Percentiles rank a stretch among this genome's conserved stretches.
Conservation (phyloP, 2,329 filamentous ascomycete genomes). For the Xylaria sp. region DNA sequence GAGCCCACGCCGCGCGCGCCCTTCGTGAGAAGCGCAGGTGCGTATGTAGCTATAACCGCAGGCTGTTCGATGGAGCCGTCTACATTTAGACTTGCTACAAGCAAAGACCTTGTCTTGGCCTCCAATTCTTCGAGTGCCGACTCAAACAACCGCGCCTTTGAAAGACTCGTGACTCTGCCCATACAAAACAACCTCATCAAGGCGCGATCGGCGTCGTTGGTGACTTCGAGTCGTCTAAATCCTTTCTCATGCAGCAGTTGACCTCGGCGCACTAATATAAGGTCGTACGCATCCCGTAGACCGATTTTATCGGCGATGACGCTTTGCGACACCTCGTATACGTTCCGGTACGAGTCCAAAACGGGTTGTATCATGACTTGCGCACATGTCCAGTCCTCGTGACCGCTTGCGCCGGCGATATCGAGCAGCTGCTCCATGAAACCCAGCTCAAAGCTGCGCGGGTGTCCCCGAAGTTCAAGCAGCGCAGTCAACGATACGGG, state of each 20-base stretch:
- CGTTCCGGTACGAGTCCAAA: conserved; percentile 41
- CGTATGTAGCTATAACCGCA: conserved; percentile 47
- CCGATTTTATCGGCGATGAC: conserved; percentile 36
- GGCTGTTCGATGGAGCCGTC: conserved; percentile 43
- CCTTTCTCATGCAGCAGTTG: conserved; percentile 36
- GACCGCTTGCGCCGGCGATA: conserved; percentile 46
- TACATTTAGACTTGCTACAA: conserved; percentile 43
- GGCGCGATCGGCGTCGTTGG: conserved; percentile 39
- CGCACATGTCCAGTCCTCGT: conserved; percentile 42
- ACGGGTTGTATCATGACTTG: conserved; percentile 43
- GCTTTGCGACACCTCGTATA: conserved; percentile 38
- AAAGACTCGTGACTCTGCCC: conserved; percentile 41
- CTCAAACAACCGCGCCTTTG: conserved; percentile 40
- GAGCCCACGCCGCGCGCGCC: conserved; percentile 30
- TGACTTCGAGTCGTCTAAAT: conserved; percentile 39
- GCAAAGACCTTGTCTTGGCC: conserved; percentile 22
- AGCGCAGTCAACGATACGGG: conserved; percentile 41
- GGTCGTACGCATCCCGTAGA: conserved; percentile 42
- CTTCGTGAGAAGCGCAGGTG: conserved; percentile 44
- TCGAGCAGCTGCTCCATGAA: conserved; percentile 47
- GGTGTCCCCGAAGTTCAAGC: conserved; percentile 31
- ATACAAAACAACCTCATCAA: conserved; percentile 46
- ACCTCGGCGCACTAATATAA: conserved; percentile 40
- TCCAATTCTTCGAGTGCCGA: conserved; percentile 37
- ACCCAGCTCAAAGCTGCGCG: conserved; percentile 42